Base-by-base conservation (phyloP, 164 flowering plant species). In the Stephania yunnanensis region DNA sequence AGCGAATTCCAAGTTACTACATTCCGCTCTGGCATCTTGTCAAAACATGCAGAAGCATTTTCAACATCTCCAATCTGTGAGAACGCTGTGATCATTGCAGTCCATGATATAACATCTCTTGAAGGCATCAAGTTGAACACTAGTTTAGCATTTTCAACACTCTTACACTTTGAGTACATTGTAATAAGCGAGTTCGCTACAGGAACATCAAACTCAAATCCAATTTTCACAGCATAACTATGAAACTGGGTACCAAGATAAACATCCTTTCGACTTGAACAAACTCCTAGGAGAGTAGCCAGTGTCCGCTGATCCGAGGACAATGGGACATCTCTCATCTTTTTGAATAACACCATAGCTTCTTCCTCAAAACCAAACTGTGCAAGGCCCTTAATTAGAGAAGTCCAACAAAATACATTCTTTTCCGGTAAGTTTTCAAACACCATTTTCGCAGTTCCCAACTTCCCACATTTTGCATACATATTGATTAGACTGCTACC, bases 401-500 rank as follows among this genome's bases (percentile, higher is more conserved):
- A 46, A 50, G 73, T 71, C 73, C 73, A 52, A 20, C 64, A 71
- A 30, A 71, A 55, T 48, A 64, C n/a, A 71, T 71, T 71, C 10
- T 48, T 42, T 71, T 71, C 73, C 12, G 73, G 73, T 71, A 71
- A 71, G 73, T 30, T 71, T 48, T 50, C 53, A 12, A 71, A 71
- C n/a, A 71, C 73, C 4, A 6, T 50, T 44, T 71, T 50, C 11
- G 73, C 73, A 71, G 73, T 64, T 9, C 22, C 64, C 64, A 71
- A 50, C 10, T 13, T 63, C 53, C 91, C 89, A 77, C 89, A 86
- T 81, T 88, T 88, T 50, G 84, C 88, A 82, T 90, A 87, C 89
- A 88, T 81, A 76, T 85, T 84, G 58, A 90, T 79, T 74, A 90
- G 68, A 76, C 88, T 80, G 71, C 85, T 83, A 10, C 89, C 90